These are phyloP conservation scores for Sarocladiaceae sp. DNA, from an alignment of 2,329 filamentous ascomycete species.

Conservation along the genomic window DNA sequence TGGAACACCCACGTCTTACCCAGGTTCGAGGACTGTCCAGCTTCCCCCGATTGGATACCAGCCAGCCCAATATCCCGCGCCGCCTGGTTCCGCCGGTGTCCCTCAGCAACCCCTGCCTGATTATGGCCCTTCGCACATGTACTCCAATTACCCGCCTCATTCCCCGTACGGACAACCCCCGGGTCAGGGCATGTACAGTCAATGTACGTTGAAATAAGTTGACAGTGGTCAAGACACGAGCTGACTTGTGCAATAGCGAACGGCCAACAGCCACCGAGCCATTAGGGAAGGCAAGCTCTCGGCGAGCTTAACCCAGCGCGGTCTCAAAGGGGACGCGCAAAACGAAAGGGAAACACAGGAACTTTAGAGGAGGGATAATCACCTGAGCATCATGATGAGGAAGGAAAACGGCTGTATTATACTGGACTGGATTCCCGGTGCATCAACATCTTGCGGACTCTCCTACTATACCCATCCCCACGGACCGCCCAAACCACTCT, in stretches of 20 bases:
- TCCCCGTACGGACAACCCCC: constrained; percentile 52
- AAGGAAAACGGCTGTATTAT: constrained; percentile 9
- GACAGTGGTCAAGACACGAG: not conserved
- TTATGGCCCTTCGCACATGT: constrained; percentile 51
- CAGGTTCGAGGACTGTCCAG: constrained; percentile 56
- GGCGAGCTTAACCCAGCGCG: too few relatives aligned
- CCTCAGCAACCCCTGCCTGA: constrained; percentile 50
- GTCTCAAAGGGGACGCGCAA: too few relatives aligned
- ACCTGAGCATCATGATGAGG: constrained; percentile 7
- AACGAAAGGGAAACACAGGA: not conserved
- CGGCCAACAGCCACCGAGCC: constrained; percentile 28
- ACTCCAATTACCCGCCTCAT: constrained; percentile 54
- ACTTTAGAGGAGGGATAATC: constrained; percentile 6
- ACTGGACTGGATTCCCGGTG: constrained; percentile 6
- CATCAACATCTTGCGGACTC: constrained; percentile 5
- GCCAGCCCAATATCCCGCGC: constrained; percentile 62
- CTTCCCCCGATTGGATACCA: constrained; percentile 75
- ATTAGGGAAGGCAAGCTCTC: constrained; percentile 21
- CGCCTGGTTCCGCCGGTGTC: constrained; percentile 46
- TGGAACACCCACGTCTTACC: constrained; percentile 46
- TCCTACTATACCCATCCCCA: constrained; percentile 6
- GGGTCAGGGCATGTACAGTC: constrained; percentile 56
- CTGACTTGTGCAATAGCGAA: constrained; percentile 22
- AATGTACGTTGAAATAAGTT: constrained; percentile 44
- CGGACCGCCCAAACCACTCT: not conserved